Percentiles rank a stretch among this genome's conserved stretches.
Conservation (phyloP, 192 early-diverging fungal genomes). For the Gorgonomyces haynaldii region DNA sequence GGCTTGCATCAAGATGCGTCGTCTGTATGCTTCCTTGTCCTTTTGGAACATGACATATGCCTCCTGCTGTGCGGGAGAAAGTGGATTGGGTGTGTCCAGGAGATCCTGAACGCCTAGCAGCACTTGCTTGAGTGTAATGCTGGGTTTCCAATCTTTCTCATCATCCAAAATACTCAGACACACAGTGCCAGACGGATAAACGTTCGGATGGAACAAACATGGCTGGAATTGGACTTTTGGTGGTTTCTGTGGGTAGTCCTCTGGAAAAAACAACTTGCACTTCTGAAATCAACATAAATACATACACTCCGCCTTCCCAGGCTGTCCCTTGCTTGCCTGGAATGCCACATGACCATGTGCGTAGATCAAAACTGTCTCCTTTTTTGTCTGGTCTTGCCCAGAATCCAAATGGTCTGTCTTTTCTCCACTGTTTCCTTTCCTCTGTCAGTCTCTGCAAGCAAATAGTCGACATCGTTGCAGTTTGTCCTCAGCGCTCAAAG, state of each 20-base stretch:
- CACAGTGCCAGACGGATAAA: constrained; percentile 95
- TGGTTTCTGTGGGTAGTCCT: constrained; percentile 55
- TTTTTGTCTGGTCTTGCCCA: constrained; percentile 83
- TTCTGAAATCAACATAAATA: constrained; percentile 42
- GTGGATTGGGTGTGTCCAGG: constrained; percentile 82
- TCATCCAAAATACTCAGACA: constrained; percentile 95
- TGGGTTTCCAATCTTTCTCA: constrained; percentile 89
- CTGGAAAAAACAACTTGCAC: constrained; percentile 68
- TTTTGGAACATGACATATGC: constrained; percentile 70
- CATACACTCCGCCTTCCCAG: constrained; percentile 73
- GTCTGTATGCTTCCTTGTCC: constrained; percentile 22
- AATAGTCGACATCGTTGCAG: too few species aligned
- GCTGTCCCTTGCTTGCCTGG: constrained; percentile 44
- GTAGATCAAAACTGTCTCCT: constrained; percentile 66
- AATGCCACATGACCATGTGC: constrained; percentile 73
- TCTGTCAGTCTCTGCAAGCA: constrained; percentile 70
- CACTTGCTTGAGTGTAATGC: constrained; percentile 96
- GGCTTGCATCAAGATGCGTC: constrained; percentile 15
- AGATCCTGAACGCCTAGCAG: constrained; percentile 84
- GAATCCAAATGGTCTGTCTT: constrained; percentile 77
- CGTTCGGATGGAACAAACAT: constrained; percentile 83
- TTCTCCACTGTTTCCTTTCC: constrained; percentile 96
- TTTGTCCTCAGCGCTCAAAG: too few species aligned
- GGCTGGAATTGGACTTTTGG: constrained; percentile 48
- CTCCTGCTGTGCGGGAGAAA: constrained; percentile 75